These are phyloP conservation scores for Erigeron philadelphicus DNA, from an alignment of 140 eudicot species.

Conservation along the genomic window DNA sequence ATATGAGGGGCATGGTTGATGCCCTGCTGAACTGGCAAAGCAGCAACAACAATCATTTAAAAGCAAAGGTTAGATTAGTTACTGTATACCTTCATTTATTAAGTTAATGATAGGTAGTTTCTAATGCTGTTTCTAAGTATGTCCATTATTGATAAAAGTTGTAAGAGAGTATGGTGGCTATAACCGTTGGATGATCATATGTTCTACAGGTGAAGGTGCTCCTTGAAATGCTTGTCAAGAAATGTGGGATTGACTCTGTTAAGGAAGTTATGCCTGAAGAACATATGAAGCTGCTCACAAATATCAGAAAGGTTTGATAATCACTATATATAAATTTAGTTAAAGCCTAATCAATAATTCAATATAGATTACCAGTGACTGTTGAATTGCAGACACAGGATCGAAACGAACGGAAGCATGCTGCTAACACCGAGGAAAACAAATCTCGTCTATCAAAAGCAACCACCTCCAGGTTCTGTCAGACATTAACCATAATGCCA, in stretches of 20 bases:
- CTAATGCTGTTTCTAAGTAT: background rate
- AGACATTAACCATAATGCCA: background rate
- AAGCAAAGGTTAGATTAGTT: slow-evolving; percentile 59
- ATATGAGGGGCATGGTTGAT: slow-evolving; percentile 68
- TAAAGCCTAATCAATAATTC: background rate
- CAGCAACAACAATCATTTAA: slow-evolving; percentile 75
- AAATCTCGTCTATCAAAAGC: slow-evolving; percentile 73
- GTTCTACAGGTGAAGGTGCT: slow-evolving; percentile 67
- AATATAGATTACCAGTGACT: background rate
- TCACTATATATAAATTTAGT: background rate
- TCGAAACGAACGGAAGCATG: slow-evolving; percentile 66
- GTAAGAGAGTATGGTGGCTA: background rate
- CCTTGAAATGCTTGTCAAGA: slow-evolving; percentile 88
- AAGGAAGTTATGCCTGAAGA: slow-evolving; percentile 95
- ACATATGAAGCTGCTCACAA: slow-evolving; percentile 90
- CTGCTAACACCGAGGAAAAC: slow-evolving; percentile 47
- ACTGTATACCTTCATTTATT: background rate
- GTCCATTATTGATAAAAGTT: background rate
- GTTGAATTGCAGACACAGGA: slow-evolving; percentile 60
- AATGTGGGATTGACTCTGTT: slow-evolving; percentile 90
- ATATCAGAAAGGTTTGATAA: slow-evolving; percentile 75
- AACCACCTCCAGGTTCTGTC: slow-evolving; percentile 75
- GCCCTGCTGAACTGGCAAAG: slow-evolving; percentile 79
- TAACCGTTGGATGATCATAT: background rate
- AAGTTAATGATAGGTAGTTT: background rate